Percentiles rank a stretch among this genome's conserved stretches.
Conservation (phyloP, 805 yeast genomes). For the Ascoidea asiatica region DNA sequence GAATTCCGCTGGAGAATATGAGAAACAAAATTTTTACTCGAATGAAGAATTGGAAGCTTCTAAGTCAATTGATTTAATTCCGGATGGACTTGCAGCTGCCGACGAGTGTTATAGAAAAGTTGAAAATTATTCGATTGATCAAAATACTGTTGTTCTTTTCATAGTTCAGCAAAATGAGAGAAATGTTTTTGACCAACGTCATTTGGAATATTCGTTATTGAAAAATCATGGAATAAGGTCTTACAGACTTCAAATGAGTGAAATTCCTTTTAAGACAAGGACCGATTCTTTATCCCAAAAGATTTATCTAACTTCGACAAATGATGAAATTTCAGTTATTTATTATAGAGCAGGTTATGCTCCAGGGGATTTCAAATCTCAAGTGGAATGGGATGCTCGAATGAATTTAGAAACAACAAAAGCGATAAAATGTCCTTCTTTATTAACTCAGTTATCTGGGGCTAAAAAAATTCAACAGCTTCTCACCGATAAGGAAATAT, state of each 20-base stretch:
- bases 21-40: conserved; percentile 25
- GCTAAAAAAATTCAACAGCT: conserved; percentile 90
- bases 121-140: conserved; percentile 14
- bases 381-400: conserved; percentile 69
- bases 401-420: conserved; percentile 52
- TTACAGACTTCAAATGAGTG: conserved; percentile 53
- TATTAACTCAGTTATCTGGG: conserved; percentile 83
- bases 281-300: conserved; percentile 27
- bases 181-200: conserved; percentile 85
- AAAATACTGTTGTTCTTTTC: conserved; percentile 47
- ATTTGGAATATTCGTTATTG: conserved; percentile 59
- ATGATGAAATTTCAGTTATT: conserved; percentile 72
- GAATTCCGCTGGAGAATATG: conserved; percentile 46
- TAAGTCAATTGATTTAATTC: conserved; percentile 45
- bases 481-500: conserved; percentile 39
- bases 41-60: conserved; percentile 49
- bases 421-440: conserved; percentile 87
- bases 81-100: conserved; percentile 59
- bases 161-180: conserved; percentile 79
- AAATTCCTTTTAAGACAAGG: conserved; percentile 31
- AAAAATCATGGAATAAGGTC: conserved; percentile 42
- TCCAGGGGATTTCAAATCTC: conserved; percentile 62
- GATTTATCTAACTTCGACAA: conserved; percentile 37
- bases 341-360: conserved; percentile 86
- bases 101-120: conserved; percentile 36